Base-by-base conservation (phyloP, 2,329 filamentous ascomycete genomes). In the Penicillium glabrum region DNA sequence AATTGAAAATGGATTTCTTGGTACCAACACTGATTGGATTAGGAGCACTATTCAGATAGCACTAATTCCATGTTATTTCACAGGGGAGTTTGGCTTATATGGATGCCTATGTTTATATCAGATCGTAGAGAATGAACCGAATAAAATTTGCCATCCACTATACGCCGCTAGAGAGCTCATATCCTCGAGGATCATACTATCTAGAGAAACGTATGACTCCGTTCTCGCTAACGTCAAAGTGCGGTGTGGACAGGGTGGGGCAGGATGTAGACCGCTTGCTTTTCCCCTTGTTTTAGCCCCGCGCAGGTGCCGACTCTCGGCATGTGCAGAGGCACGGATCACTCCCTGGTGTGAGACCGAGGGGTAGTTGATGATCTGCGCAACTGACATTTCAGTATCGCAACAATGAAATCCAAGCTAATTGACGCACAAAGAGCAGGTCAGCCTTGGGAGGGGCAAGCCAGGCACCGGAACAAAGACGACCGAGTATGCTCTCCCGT, bases 311-410 rank as follows among this genome's bases (percentile, higher is more conserved):
- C 45, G 26, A 21, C 16, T 13, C 1, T 46, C 45, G 45, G 45
- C n/a, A 46, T 31, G n/a, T 27, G 14, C 16, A 8, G 46, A 37
- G 13, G 57, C 57, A 60, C 54, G 57, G 57, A 52, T 54, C 57
- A 60, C 54, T 31, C 13, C 6, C 13, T 48, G 51, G 57, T 50
- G 47, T 51, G 48, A 35, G 56, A 47, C 24, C 52, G 56, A 58
- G 52, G 56, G 47, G 56, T 55, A 35, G 26, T 27, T 10, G 16
- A 45, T 45, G 21, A 29, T 29, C 19, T 41, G 19, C 5, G 39
- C 39, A 41, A 31, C 10, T 31, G 5, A 41, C 16, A n/a, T 10
- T 10, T 19, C 3, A 10, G 35, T 33, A 16, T 3, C 14, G 31
- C 13, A 33, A 33, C 31, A 33, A 13, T 14, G 1, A 16, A 33